Evolutionary conservation across 192 early-diverging fungal genomes (phyloP), one percentile per base, ranked within the genome.

Genomic region (Phlyctochytrium bullatum): DNA sequence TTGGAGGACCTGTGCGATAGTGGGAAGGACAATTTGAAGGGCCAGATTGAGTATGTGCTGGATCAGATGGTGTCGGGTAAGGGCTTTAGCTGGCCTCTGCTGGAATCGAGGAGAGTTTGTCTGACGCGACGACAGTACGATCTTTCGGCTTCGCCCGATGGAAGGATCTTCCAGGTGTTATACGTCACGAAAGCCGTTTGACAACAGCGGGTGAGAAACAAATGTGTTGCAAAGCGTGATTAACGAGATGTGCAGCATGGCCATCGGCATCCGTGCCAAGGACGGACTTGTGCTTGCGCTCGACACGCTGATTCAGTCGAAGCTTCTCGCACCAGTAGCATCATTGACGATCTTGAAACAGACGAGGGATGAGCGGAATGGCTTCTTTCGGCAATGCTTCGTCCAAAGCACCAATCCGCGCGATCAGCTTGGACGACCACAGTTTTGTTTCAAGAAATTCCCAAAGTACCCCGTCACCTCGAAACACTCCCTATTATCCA

Each of bases 81-180:
- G 0, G 33, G 23, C 30, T 33, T 24, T 12, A 61, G 34, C 36
- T 14, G n/a, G n/a, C n/a, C n/a, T n/a, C n/a, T n/a, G n/a, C n/a
- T n/a, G 1, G 14, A 14, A 10, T 12, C 59, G 24, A 34, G 25
- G 24, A n/a, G 10, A 25, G 61, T 60, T 34, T 47, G 40, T 14
- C 40, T 47, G 40, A 47, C 40, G 40, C 40, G 40, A 20, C 40
- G 20, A n/a, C 60, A 70, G 69, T 99, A 99, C 73, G 97, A 99
- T 80, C 84, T 98, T 57, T 96, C 93, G 31, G 90, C 95, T 35
- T 95, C 97, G 34, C 96, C 96, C 33, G 97, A 99, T 79, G 97
- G 97, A 61, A 89, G 96, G 61, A 90, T 99, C 66, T 99, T 97
- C 82, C 97, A 99, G 81, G 92, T 98, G 36, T 96, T 98, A 82